These are phyloP conservation scores for Kitagawia praeruptora DNA, from an alignment of 129 eudicot genomes.

Conservation along the genomic window DNA sequence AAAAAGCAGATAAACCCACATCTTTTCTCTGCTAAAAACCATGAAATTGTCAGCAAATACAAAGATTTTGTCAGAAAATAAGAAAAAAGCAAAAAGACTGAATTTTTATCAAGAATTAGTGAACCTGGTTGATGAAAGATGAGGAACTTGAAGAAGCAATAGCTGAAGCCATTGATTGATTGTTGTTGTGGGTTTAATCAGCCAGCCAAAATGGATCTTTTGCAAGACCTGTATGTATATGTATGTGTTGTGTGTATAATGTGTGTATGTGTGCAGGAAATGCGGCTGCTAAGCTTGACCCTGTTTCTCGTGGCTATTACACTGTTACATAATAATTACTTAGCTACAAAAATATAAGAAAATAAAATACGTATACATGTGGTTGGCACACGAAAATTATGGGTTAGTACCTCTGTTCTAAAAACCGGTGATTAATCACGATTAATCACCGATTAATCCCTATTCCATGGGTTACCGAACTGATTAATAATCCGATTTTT, in stretches of 20 bases:
- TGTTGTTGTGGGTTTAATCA: neutral
- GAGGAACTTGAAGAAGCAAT: constrained; percentile 26
- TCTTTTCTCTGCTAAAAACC: constrained; percentile 41
- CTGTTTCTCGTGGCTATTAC: neutral
- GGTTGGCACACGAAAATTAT: too few relatives aligned
- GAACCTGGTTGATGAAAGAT: constrained; percentile 43
- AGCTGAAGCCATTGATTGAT: neutral
- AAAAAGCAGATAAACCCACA: constrained; percentile 50
- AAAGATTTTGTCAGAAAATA: neutral
- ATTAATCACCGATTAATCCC: too few relatives aligned
- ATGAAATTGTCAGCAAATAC: neutral
- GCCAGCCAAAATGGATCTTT: neutral
- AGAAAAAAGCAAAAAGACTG: neutral
- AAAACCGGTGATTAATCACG: too few relatives aligned
- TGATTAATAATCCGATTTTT: too few relatives aligned
- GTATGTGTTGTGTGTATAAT: neutral
- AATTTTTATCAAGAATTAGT: neutral
- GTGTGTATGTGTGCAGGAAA: neutral
- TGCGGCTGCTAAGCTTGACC: neutral
- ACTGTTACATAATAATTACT: too few relatives aligned
- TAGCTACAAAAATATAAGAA: too few relatives aligned
- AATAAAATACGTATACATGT: too few relatives aligned
- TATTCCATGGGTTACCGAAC: too few relatives aligned
- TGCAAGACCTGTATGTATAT: neutral
- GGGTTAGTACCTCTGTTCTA: too few relatives aligned